A percentile compares a stretch with the other conserved stretches of the same genome.
phyloP scores from a whole-genome alignment of 257 asterid genomes.

The Penstemon davidsonii region DNA sequence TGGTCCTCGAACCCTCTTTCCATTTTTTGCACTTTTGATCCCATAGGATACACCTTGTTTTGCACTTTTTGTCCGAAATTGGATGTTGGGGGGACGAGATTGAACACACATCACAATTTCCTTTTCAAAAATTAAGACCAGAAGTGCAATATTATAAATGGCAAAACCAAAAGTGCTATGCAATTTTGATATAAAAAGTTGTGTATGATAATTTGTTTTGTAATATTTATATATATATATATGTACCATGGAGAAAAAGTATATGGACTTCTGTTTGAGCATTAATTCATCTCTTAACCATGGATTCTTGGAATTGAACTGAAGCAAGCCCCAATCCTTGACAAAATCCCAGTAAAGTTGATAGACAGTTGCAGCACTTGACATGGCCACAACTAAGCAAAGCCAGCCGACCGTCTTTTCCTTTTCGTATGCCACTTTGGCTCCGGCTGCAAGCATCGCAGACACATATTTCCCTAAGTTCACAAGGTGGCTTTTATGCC shows the following conservation, averaged over 20 bases:
- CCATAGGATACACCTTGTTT: too few relatives aligned
- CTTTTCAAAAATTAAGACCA: too few relatives aligned
- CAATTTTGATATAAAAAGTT: too few relatives aligned
- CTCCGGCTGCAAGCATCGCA: constrained; percentile 96
- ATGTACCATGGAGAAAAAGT: constrained; percentile 83
- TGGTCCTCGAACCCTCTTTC: too few relatives aligned
- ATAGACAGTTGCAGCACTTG: constrained; percentile 79
- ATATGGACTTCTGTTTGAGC: constrained; percentile 60
- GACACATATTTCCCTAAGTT: constrained; percentile 92
- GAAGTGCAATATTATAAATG: too few relatives aligned
- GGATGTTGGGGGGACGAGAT: too few relatives aligned
- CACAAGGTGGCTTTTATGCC: constrained; percentile 74
- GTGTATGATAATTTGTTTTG: too few relatives aligned
- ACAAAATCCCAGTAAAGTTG: constrained; percentile 97
- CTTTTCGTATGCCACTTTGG: constrained; percentile 88
- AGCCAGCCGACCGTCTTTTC: constrained; percentile 74
- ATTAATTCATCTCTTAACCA: constrained; percentile 90
- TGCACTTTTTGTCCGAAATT: too few relatives aligned
- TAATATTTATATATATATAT: too few relatives aligned
- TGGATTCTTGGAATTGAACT: constrained; percentile 76
- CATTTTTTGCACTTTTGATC: too few relatives aligned
- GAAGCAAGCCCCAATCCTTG: constrained; percentile 93
- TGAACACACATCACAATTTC: too few relatives aligned
- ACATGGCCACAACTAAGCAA: constrained; percentile 56
- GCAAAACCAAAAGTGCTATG: too few relatives aligned